phyloP scores from a whole-genome alignment of 306 rosid species.

The Erythrophleum fordii region DNA sequence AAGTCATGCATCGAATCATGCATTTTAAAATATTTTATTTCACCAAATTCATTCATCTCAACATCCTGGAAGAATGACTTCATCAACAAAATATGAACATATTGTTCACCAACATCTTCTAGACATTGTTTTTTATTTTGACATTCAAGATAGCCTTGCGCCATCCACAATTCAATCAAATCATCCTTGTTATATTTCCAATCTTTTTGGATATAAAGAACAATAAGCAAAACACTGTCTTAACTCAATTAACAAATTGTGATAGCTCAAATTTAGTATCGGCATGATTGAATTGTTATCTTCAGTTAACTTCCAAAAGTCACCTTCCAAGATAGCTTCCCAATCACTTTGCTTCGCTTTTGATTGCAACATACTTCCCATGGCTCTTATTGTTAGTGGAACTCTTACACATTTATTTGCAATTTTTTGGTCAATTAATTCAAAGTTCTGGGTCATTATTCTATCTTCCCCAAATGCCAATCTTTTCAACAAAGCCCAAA shows the following conservation, averaged over 20 bases:
- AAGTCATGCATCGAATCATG: background rate
- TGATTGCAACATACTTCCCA: background rate
- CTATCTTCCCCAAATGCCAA: background rate
- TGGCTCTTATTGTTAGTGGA: background rate
- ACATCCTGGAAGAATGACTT: background rate
- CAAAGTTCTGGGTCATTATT: background rate
- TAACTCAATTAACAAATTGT: background rate
- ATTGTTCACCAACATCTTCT: background rate
- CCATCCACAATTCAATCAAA: background rate
- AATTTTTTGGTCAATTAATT: background rate
- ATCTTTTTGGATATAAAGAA: slow-evolving; percentile 10
- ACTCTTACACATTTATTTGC: background rate
- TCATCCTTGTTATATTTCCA: background rate
- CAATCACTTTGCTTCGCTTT: background rate
- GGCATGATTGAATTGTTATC: background rate
- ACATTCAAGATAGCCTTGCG: background rate
- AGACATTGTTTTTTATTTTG: background rate
- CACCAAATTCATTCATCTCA: background rate
- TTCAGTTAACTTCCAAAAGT: background rate
- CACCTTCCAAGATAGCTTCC: background rate
- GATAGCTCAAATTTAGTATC: background rate
- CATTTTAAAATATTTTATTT: background rate
- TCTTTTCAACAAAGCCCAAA: background rate
- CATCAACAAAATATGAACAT: background rate
- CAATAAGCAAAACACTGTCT: background rate